Conservation (phyloP, 768 basidiomycete genomes). For the Tephrocybe sp. region DNA sequence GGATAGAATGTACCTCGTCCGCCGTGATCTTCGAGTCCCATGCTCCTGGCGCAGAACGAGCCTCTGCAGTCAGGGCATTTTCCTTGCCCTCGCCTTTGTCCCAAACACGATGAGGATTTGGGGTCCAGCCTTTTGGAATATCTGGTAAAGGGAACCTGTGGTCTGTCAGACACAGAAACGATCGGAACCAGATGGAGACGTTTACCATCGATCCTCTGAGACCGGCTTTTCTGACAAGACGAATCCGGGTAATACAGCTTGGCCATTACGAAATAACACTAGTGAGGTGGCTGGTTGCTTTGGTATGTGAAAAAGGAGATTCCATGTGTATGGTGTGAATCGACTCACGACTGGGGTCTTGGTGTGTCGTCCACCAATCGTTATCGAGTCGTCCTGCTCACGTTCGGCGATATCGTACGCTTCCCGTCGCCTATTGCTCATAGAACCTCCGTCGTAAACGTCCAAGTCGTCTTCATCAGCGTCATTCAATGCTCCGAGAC, state of each 20-base stretch:
- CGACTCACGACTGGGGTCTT: conserved; percentile 30
- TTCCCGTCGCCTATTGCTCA: conserved; percentile 42
- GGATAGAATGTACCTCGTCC: conserved; percentile 58
- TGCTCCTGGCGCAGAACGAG: conserved; percentile 37
- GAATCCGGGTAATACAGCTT: conserved; percentile 75
- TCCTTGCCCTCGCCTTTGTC: conserved; percentile 49
- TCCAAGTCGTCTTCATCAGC: conserved; percentile 93
- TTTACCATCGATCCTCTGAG: conserved; percentile 69
- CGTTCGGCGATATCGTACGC: conserved; percentile 67
- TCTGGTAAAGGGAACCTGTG: conserved; percentile 83
- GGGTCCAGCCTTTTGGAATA: conserved; percentile 81
- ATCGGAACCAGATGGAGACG: conserved; percentile 7
- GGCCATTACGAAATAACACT: conserved; percentile 71
- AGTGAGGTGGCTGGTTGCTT: conserved; percentile 33
- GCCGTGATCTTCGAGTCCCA: conserved; percentile 65
- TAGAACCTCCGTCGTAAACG: conserved; percentile 60
- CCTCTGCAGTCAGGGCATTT: conserved; percentile 32
- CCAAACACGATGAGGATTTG: conserved; percentile 82
- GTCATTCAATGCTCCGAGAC: conserved; percentile 87
- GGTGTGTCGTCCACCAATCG: conserved; percentile 35
- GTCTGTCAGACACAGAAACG: conserved; percentile 3
- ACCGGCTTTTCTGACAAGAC: conserved; percentile 65
- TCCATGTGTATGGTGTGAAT: conserved; percentile 3
- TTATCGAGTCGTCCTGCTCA: conserved; percentile 61
- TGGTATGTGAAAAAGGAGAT: conserved; percentile 22